Conservation (phyloP, 2,329 filamentous ascomycete species). For the Onygenales sp. region DNA sequence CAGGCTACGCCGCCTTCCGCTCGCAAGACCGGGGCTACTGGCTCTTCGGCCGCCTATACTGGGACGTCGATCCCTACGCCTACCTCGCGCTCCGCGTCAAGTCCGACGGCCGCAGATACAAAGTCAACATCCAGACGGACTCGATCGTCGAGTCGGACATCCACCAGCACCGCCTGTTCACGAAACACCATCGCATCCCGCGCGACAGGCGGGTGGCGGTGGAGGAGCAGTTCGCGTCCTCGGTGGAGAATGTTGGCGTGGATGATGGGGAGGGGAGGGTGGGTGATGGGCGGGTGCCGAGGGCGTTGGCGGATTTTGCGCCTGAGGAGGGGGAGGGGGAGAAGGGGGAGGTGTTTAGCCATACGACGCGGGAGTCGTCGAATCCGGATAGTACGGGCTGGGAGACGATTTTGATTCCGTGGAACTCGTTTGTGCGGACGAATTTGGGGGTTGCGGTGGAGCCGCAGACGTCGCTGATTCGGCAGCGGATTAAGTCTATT, state of each 20-base stretch:
- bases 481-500: conserved; percentile 74
- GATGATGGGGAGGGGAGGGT: too few relatives aligned
- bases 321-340: neutral
- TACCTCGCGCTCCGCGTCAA: conserved; percentile 84
- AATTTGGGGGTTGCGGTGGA: conserved; percentile 88
- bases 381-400: conserved; percentile 66
- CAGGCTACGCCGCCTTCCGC: conserved; percentile 83
- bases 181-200: conserved; percentile 28
- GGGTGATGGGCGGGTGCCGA: conserved; percentile 1
- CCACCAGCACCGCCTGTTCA: conserved; percentile 80
- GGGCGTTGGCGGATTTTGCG: conserved; percentile 26
- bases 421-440: conserved; percentile 88
- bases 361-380: too few relatives aligned
- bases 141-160: conserved; percentile 89
- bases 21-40: conserved; percentile 68
- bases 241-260: neutral
- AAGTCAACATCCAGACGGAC: conserved; percentile 92
- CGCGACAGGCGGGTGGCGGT: conserved; percentile 8
- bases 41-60: conserved; percentile 75
- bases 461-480: conserved; percentile 81
- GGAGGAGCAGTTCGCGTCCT: conserved; percentile 10
- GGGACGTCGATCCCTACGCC: conserved; percentile 81
- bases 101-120: conserved; percentile 84
- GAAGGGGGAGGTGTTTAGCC: too few relatives aligned
- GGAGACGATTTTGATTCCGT: conserved; percentile 90